These are phyloP conservation scores for Vicia sativa DNA, from an alignment of 306 rosid species.

Conservation along the genomic window DNA sequence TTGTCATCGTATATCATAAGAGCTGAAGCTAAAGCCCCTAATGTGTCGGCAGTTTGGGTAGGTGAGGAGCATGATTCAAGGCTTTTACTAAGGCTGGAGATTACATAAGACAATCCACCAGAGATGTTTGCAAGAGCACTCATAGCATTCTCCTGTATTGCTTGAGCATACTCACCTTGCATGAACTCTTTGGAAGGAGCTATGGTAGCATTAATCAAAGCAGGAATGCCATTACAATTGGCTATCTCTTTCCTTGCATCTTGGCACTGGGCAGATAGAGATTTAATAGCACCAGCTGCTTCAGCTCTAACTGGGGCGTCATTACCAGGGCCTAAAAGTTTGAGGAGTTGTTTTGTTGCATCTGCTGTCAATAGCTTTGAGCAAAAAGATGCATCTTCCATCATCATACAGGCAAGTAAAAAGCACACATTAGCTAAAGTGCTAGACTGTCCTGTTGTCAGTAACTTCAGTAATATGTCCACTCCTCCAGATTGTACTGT, in stretches of 20 bases:
- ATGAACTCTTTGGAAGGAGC: conserved; percentile 99
- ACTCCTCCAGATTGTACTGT: conserved; percentile 92
- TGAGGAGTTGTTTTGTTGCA: conserved; percentile 84
- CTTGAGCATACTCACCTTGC: conserved; percentile 98
- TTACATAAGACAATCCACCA: conserved; percentile 94
- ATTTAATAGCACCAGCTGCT: conserved; percentile 95
- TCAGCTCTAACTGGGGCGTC: conserved; percentile 97
- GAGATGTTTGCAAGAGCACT: conserved; percentile 97
- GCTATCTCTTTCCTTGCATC: conserved; percentile 94
- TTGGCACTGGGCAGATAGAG: conserved; percentile 89
- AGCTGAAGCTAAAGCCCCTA: conserved; percentile 99
- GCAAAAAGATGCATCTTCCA: conserved; percentile 90
- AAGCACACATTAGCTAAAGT: conserved; percentile 92
- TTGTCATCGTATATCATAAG: conserved; percentile 91
- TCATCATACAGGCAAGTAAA: conserved; percentile 88
- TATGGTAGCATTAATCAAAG: conserved; percentile 92
- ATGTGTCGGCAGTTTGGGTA: conserved; percentile 84
- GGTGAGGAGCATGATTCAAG: conserved; percentile 94
- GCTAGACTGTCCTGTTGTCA: conserved; percentile 75
- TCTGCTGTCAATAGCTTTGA: conserved; percentile 78
- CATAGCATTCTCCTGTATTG: conserved; percentile 97
- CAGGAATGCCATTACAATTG: conserved; percentile 88
- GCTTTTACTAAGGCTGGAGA: conserved; percentile 97
- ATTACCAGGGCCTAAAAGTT: conserved; percentile 87
- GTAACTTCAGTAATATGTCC: conserved; percentile 83